phyloP scores from a whole-genome alignment of 2,329 filamentous ascomycete species.

The Ophidiomyces ophidiicola region DNA sequence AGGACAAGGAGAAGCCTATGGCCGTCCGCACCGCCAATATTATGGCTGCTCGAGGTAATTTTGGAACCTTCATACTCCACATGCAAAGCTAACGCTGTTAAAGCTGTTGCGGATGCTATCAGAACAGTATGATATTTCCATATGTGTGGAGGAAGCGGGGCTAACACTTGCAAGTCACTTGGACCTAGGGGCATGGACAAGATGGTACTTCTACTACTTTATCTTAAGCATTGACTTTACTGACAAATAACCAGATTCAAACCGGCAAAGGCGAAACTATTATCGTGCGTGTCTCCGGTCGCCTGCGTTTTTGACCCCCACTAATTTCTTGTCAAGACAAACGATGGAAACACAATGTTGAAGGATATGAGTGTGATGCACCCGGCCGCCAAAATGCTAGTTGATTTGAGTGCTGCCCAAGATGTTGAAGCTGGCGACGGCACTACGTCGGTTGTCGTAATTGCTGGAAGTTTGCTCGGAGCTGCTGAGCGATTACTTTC shows the following conservation, averaged over 20 bases:
- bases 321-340: conserved; percentile 47
- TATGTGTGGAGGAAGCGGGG: conserved; percentile 21
- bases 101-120: conserved; percentile 94
- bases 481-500: conserved; percentile 80
- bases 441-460: conserved; percentile 95
- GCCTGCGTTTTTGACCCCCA: neutral
- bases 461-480: conserved; percentile 85
- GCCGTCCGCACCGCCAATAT: conserved; percentile 95
- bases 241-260: conserved; percentile 50
- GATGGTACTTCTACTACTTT: conserved; percentile 47
- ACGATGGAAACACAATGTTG: conserved; percentile 98
- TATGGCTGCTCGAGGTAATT: conserved; percentile 78
- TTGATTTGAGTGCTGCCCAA: conserved; percentile 91
- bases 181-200: conserved; percentile 98
- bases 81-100: conserved; percentile 20
- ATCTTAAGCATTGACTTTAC: neutral
- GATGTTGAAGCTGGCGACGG: conserved; percentile 98
- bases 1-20: conserved; percentile 95
- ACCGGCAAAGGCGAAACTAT: conserved; percentile 93
- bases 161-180: conserved; percentile 50
- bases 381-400: conserved; percentile 98
- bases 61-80: neutral
- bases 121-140: conserved; percentile 50
- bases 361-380: conserved; percentile 99
- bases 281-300: conserved; percentile 44